These are phyloP conservation scores for Mycena haematopus DNA, from an alignment of 768 basidiomycete genomes.

Conservation along the genomic window DNA sequence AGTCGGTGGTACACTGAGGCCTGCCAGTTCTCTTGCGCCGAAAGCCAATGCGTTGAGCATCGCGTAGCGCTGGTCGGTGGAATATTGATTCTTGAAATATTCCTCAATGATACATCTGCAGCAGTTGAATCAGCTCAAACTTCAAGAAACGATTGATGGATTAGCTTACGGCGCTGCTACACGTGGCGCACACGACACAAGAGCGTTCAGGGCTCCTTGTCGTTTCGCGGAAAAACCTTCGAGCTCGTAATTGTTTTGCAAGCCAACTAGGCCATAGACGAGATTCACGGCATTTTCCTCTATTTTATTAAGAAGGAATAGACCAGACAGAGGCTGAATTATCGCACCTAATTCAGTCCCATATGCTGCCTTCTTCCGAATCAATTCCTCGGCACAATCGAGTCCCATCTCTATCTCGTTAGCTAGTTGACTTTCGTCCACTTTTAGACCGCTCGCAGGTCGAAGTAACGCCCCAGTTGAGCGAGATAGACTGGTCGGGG, in stretches of 20 bases:
- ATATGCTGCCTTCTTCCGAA: constrained; percentile 82
- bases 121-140: constrained; percentile 1
- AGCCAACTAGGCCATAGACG: constrained; percentile 68
- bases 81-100: constrained; percentile 94
- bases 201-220: constrained; percentile 77
- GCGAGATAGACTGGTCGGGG: constrained; percentile 88
- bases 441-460: constrained; percentile 54
- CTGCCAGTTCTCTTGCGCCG: constrained; percentile 83
- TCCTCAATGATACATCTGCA: constrained; percentile 86
- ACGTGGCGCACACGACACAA: constrained; percentile 80
- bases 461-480: constrained; percentile 87
- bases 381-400: constrained; percentile 78
- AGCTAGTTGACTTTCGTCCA: constrained; percentile 65
- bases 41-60: constrained; percentile 88
- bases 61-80: constrained; percentile 80
- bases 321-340: not conserved
- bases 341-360: constrained; percentile 87
- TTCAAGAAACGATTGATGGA: not conserved
- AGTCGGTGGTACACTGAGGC: constrained; percentile 48
- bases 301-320: constrained; percentile 37
- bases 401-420: constrained; percentile 85
- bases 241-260: constrained; percentile 88
- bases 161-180: constrained; percentile 80
- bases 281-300: constrained; percentile 92
- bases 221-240: constrained; percentile 77